Conservation (phyloP, 129 eudicot genomes). For the Chrysanthemum lavandulifolium region DNA sequence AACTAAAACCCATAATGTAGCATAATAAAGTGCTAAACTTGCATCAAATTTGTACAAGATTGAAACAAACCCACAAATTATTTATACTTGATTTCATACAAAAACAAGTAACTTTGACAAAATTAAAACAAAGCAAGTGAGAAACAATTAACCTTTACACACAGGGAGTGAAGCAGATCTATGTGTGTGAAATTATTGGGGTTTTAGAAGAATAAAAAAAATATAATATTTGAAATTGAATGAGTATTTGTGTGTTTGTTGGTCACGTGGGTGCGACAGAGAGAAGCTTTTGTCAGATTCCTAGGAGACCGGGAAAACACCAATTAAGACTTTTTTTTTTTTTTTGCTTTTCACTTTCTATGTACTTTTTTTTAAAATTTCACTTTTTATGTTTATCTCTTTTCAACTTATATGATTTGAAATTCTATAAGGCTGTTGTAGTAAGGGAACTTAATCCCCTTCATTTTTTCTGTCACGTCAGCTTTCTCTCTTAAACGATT, state of each 20-base stretch:
- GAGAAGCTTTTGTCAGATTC: slow-evolving; percentile 44
- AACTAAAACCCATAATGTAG: too few relatives aligned
- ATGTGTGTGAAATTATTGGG: slow-evolving; percentile 15
- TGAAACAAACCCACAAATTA: slow-evolving; percentile 13
- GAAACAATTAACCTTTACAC: slow-evolving; percentile 21
- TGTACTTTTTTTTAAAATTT: neutral
- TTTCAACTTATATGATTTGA: neutral
- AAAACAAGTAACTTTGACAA: neutral
- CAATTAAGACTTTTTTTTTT: slow-evolving; percentile 7
- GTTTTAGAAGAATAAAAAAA: neutral
- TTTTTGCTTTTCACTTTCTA: neutral
- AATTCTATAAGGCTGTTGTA: too few relatives aligned
- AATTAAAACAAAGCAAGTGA: neutral
- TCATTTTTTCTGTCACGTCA: too few relatives aligned
- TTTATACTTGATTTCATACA: neutral
- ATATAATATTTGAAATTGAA: neutral
- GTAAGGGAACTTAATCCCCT: too few relatives aligned
- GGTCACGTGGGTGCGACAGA: slow-evolving; percentile 35
- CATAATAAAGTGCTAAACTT: too few relatives aligned
- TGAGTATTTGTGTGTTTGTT: slow-evolving; percentile 8
- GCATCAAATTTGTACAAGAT: too few relatives aligned
- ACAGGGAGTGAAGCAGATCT: slow-evolving; percentile 37
- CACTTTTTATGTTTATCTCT: neutral
- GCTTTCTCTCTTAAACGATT: too few relatives aligned
- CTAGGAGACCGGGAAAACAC: slow-evolving; percentile 34